Evolutionary conservation across 345 rosid genomes (phyloP), one percentile per base, ranked within the genome.

Genomic region (Aquilaria malaccensis): DNA sequence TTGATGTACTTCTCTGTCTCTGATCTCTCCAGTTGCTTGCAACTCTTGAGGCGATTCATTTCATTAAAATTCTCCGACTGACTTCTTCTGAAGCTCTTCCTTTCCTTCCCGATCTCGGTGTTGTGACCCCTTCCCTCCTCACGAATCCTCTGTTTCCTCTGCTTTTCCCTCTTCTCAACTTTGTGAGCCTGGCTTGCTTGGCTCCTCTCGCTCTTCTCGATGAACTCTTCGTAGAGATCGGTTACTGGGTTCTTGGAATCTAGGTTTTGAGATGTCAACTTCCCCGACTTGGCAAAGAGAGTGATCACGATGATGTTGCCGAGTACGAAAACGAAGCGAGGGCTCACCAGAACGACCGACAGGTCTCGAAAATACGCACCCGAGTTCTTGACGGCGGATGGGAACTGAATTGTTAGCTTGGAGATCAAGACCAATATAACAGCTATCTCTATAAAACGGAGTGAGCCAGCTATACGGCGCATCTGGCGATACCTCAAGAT

Each of bases 241-340:
- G 69, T 65, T 33, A 55, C 63, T 47, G 75, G 48, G 49, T 51
- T 74, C 58, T 68, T 68, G 30, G 58, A 58, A 13, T 47, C n/a
- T 10, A 80, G 47, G 64, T 75, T 79, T 48, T 76, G 76, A 56
- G 64, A 51, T 0, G 92, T 76, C 61, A 88, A 69, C 50, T 70
- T 79, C 11, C 95, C 84, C 0, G 97, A 86, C 55, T 77, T 88
- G 4, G 74, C 83, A 10, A 91, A 86, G 53, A 95, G 86, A 51
- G 76, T 81, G 74, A 86, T 72, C 59, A 91, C 79, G 59, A 95
- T 91, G 15, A 61, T 78, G 75, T 95, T 95, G 11, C 96, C 99
- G 0, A 91, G 29, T 13, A 95, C 61, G 72, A 95, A 95, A 49
- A 91, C 81, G 45, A 95, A 91, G 30, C 81, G 75, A 3, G 95